Conservation (phyloP, 805 yeast genomes). For the Clavispora carvajalis region DNA sequence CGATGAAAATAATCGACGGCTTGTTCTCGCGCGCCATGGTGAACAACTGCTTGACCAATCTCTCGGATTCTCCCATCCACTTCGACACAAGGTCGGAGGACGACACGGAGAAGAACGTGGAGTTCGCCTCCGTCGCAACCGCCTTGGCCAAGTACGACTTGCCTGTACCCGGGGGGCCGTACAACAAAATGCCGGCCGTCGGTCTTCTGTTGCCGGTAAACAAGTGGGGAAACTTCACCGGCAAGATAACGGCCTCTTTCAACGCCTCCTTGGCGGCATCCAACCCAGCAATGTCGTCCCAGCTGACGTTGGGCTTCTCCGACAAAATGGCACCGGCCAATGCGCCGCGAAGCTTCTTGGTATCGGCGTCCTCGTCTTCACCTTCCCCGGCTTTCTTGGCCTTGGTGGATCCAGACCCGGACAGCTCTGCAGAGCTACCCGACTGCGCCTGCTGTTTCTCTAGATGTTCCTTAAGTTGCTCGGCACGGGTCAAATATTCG, state of each 20-base stretch:
- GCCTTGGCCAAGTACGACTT: constrained; percentile 96
- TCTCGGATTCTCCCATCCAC: constrained; percentile 99
- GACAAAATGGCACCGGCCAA: constrained; percentile 85
- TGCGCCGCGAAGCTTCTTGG: constrained; percentile 86
- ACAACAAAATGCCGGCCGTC: constrained; percentile 76
- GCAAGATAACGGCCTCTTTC: constrained; percentile 94
- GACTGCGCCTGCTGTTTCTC: constrained; percentile 53
- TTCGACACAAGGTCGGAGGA: constrained; percentile 93
- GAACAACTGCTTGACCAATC: constrained; percentile 91
- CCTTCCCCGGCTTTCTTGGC: constrained; percentile 49
- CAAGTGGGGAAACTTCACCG: constrained; percentile 92
- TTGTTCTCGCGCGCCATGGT: constrained; percentile 94
- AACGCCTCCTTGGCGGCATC: constrained; percentile 94
- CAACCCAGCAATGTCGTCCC: constrained; percentile 96
- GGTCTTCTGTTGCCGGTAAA: constrained; percentile 95
- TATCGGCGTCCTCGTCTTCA: constrained; percentile 71
- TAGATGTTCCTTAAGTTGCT: constrained; percentile 83
- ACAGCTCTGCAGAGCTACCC: constrained; percentile 40
- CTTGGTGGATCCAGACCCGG: constrained; percentile 55
- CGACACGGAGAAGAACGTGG: constrained; percentile 94
- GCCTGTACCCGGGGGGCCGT: constrained; percentile 88
- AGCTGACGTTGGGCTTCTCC: constrained; percentile 86
- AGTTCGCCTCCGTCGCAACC: constrained; percentile 96
- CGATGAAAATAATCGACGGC: constrained; percentile 94
- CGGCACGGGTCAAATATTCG: constrained; percentile 90